Percentiles rank a stretch among this genome's conserved stretches.
phyloP scores from a whole-genome alignment of 2,329 filamentous ascomycete species.

The Arachnopeziza araneosa region DNA sequence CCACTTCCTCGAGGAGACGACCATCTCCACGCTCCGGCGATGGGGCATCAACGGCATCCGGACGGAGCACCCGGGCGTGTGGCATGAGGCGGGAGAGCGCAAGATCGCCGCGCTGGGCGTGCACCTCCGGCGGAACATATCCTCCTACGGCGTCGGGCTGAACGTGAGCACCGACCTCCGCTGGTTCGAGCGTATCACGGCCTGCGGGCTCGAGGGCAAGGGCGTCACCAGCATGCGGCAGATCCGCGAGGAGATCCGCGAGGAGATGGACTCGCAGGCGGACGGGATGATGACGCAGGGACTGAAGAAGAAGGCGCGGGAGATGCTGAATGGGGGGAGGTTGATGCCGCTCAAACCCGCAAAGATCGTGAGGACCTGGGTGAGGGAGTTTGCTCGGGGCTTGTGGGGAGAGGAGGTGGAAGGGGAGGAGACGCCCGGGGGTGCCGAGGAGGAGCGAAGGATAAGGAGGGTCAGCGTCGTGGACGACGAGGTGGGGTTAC shows the following conservation, averaged over 20 bases:
- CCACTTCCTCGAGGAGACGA: conserved; percentile 67
- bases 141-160: conserved; percentile 76
- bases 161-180: conserved; percentile 62
- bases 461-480: conserved; percentile 8
- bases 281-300: neutral
- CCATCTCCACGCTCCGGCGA: conserved; percentile 57
- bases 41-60: conserved; percentile 59
- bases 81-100: conserved; percentile 34
- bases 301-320: conserved; percentile 1
- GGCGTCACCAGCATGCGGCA: conserved; percentile 63
- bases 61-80: conserved; percentile 54
- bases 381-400: conserved; percentile 15
- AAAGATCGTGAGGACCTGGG: conserved; percentile 16
- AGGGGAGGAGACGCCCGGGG: too few relatives aligned
- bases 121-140: conserved; percentile 80
- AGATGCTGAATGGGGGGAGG: neutral
- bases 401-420: conserved; percentile 11
- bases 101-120: conserved; percentile 93
- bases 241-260: neutral
- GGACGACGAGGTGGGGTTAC: neutral
- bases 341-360: conserved; percentile 1
- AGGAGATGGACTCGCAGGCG: neutral
- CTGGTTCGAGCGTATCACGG: conserved; percentile 73
- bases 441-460: conserved; percentile 6
- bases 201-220: conserved; percentile 80